Base-by-base conservation (phyloP, 139 green algal genomes). In the Chlamydomonas sp. region DNA sequence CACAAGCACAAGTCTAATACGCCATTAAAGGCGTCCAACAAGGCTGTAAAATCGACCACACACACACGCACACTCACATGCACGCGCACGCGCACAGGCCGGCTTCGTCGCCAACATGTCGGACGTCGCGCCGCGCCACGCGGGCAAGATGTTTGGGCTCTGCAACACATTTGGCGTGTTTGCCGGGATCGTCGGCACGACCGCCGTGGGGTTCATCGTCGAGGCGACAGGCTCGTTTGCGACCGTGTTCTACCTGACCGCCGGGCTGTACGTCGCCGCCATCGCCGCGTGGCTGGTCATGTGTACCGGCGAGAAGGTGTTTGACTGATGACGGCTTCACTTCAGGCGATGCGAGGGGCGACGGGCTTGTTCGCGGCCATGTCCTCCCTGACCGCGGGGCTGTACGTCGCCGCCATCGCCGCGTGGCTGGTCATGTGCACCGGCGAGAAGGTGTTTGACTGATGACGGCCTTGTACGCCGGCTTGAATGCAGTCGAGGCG, bases 61-160 rank as follows among this genome's bases (percentile, higher is more conserved):
- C n/a, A n/a, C n/a, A n/a, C n/a, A n/a, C n/a, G n/a, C n/a, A n/a
- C n/a, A n/a, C n/a, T n/a, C n/a, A n/a, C n/a, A n/a, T n/a, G n/a
- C n/a, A n/a, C n/a, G n/a, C n/a, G n/a, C n/a, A n/a, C n/a, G n/a
- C n/a, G n/a, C n/a, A n/a, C n/a, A n/a, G 72, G 90, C 84, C 5
- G 88, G 87, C 0, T 95, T 96, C 73, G 86, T 92, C 10, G 87
- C 87, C 24, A 95, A 93, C 74, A 94, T 95, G 81, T 87, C 81
- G 8, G 91, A 96, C 72, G 86, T 96, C 37, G 90, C 91, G 3
- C 91, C 91, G 1, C 64, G 72, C 0, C 71, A 90, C 30, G 89
- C 88, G 0, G 86, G 91, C 43, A 74, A 83, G 76, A 83, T 96
- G 59, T 96, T 96, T 76, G 91, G 88, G 26, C 77, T 95, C 13